phyloP scores from a whole-genome alignment of 192 early-diverging fungal species.

The Entomortierella parvispora region DNA sequence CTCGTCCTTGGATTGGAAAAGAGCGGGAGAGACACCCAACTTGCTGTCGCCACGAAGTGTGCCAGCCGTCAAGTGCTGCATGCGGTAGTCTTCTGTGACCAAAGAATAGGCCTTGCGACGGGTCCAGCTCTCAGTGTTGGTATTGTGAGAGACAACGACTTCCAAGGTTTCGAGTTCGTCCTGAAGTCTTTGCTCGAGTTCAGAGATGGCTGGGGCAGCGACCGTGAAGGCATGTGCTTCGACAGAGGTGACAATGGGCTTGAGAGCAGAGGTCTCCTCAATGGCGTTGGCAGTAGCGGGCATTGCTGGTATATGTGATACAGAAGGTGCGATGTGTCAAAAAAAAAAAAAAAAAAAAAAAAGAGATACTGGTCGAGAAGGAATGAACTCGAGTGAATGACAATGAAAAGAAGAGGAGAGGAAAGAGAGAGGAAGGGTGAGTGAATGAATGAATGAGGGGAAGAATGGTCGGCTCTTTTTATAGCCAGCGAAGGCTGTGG shows the following conservation, averaged over 20 bases:
- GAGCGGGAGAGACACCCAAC: conserved; percentile 59
- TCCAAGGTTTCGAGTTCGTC: conserved; percentile 24
- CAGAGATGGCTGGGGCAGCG: no score
- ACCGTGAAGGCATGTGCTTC: no score
- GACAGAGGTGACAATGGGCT: no score
- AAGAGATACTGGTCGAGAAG: background rate
- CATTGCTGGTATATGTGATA: no score
- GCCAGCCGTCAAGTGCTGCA: conserved; percentile 56
- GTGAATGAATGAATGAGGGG: background rate
- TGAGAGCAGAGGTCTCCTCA: no score
- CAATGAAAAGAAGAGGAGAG: background rate
- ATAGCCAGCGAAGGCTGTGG: background rate
- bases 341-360: background rate
- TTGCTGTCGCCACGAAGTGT: conserved; percentile 64
- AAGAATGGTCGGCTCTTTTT: background rate
- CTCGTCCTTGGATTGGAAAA: conserved; percentile 63
- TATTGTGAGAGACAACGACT: conserved; percentile 11
- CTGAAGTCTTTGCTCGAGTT: conserved; percentile 10
- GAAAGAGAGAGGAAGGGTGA: background rate
- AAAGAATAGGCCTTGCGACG: conserved; percentile 39
- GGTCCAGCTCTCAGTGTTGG: conserved; percentile 19
- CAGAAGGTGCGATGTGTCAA: no score
- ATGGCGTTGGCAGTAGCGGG: no score
- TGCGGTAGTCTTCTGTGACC: conserved; percentile 30
- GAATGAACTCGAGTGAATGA: background rate